Base-by-base conservation (phyloP, 2,329 filamentous ascomycete species). In the Aspergillus udagawae region DNA sequence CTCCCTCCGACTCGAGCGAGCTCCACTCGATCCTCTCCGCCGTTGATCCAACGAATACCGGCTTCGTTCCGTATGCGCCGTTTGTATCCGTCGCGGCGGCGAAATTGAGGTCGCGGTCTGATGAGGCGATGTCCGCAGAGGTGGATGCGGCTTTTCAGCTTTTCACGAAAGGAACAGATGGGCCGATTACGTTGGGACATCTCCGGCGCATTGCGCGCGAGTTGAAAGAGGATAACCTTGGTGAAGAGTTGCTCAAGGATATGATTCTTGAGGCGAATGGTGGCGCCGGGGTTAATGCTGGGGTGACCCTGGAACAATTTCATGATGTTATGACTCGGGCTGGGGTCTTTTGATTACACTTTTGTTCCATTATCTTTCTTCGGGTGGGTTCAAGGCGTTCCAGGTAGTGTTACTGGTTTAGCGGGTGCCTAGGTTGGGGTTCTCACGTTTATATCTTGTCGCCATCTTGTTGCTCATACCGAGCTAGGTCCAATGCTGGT, bases 221-320 rank as follows among this genome's bases (percentile, higher is more conserved):
- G 66, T 77, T 99, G 66, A 90, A 91, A 75, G 91, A 96, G 75
- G 91, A 87, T 52, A 65, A 60, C 60, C 87, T 96, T 25, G 84
- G 85, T 58, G 94, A 97, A 67, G 87, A 91, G 51, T 76, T 96
- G 69, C 77, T 99, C 69, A 86, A 85, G 77, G 92, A 97, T 78
- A 99, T 99, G 94, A 88, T 99, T 57, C 79, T 92, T 51, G 93
- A 97, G 80, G 94, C 93, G 51, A 97, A 95, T 73, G 90, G 90
- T 2, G 91, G 90, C 1, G 85, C 82, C 3, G 87, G 89, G 17
- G 83, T 89, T 10, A 84, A 80, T 41, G 83, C 80, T 56, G 91
- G 89, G 7, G 93, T 96, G 9, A 84, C 80, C 44, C 79, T 87
- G 68, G 87, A 89, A 53, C 91, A 97, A 69, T 96, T 96, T 75